Conservation (phyloP, 768 basidiomycete genomes). For the Serendipita vermifera region DNA sequence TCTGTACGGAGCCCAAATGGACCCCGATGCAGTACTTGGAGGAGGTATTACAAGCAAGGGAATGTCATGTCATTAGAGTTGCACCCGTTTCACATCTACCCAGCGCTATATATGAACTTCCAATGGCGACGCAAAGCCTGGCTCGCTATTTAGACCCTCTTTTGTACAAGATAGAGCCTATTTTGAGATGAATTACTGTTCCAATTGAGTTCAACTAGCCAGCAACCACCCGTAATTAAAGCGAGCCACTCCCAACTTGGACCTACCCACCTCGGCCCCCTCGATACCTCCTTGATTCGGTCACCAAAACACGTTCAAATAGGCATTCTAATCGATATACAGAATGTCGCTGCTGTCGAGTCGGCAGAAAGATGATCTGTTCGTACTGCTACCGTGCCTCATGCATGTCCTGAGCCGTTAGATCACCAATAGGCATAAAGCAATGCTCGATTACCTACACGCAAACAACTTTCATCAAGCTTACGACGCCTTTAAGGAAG, state of each 20-base stretch:
- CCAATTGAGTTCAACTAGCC: too few relatives aligned
- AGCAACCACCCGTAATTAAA: too few relatives aligned
- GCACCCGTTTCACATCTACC: too few relatives aligned
- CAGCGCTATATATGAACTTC: too few relatives aligned
- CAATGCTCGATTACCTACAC: conserved; percentile 1
- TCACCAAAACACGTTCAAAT: too few relatives aligned
- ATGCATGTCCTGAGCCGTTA: background rate
- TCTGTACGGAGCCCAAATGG: conserved; percentile 53
- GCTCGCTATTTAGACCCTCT: too few relatives aligned
- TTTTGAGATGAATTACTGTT: too few relatives aligned
- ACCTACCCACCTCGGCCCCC: too few relatives aligned
- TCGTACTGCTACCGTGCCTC: background rate
- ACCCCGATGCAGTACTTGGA: conserved; percentile 43
- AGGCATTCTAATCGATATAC: background rate
- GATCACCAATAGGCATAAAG: background rate
- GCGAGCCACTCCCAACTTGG: too few relatives aligned
- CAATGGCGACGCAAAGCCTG: too few relatives aligned
- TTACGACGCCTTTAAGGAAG: conserved; percentile 7
- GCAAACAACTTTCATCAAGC: conserved; percentile 7
- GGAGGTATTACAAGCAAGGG: conserved; percentile 42
- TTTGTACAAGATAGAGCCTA: too few relatives aligned
- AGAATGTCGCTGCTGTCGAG: conserved; percentile 5
- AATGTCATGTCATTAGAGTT: conserved; percentile 61
- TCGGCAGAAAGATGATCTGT: conserved; percentile 6
- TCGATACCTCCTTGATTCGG: too few relatives aligned